phyloP scores from a whole-genome alignment of 345 rosid species.

The Orychophragmus violaceus region DNA sequence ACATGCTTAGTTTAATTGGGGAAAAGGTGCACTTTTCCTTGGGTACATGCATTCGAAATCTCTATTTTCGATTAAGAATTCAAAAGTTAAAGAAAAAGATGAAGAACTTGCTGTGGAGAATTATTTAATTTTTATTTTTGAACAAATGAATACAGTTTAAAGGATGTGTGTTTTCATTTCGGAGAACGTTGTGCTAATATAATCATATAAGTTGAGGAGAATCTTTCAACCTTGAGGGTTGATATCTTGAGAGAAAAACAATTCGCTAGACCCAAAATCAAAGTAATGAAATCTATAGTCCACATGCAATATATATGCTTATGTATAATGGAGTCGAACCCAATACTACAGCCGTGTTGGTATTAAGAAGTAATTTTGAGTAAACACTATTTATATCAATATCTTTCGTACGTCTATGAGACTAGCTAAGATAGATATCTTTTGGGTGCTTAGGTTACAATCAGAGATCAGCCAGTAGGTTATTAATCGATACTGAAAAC shows the following conservation, averaged over 20 bases:
- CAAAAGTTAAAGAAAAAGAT: background rate
- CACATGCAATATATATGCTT: too few relatives aligned
- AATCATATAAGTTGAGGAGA: background rate
- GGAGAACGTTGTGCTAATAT: background rate
- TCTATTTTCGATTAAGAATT: conserved; percentile 31
- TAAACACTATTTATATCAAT: background rate
- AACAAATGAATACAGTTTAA: background rate
- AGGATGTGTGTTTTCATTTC: background rate
- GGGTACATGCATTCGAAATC: conserved; percentile 49
- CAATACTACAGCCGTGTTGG: too few relatives aligned
- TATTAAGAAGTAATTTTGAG: background rate
- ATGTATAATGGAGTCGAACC: background rate
- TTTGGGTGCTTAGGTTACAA: background rate
- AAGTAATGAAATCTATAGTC: too few relatives aligned
- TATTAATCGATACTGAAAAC: background rate
- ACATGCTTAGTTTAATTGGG: conserved; percentile 31
- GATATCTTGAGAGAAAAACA: background rate
- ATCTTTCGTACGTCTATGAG: background rate
- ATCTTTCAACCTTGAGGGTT: background rate
- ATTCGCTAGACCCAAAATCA: background rate
- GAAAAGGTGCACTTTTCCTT: conserved; percentile 43
- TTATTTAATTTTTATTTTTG: background rate
- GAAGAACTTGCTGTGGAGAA: background rate
- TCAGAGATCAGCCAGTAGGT: background rate
- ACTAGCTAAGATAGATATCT: background rate